Conservation (phyloP, 2,329 filamentous ascomycete species). For the Cryoendolithus antarcticus region DNA sequence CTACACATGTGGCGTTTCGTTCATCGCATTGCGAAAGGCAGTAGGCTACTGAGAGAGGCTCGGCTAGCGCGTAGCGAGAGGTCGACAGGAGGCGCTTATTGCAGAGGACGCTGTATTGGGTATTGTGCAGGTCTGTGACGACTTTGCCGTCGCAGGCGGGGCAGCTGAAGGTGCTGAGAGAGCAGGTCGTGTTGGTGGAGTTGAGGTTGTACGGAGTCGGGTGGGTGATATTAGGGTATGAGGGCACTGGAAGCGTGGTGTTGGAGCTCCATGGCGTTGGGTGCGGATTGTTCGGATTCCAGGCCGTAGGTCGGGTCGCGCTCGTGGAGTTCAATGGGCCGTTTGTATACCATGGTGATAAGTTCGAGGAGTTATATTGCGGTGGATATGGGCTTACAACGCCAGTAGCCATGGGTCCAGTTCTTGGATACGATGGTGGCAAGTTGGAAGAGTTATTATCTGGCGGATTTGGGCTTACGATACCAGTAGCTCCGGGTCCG, state of each 20-base stretch:
- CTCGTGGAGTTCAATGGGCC: neutral
- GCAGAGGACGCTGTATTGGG: slow-evolving; percentile 14
- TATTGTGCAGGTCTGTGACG: slow-evolving; percentile 13
- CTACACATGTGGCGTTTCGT: slow-evolving; percentile 2
- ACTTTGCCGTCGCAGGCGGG: slow-evolving; percentile 12
- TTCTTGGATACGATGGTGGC: too few species aligned
- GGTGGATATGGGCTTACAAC: neutral
- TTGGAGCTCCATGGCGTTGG: neutral
- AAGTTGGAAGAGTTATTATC: too few species aligned
- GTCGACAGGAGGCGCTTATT: slow-evolving; percentile 2
- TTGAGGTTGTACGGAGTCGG: neutral
- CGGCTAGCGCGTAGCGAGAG: slow-evolving; percentile 2
- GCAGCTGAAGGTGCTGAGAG: slow-evolving; percentile 9
- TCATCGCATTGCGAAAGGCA: slow-evolving; percentile 4
- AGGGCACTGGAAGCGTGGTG: neutral
- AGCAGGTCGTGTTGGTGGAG: slow-evolving; percentile 9
- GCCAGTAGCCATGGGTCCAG: neutral
- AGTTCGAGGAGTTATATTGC: neutral
- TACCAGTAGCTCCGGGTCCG: too few species aligned
- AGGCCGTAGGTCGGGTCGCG: neutral
- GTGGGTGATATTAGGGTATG: slow-evolving; percentile 1
- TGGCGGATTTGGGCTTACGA: too few species aligned
- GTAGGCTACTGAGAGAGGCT: slow-evolving; percentile 2
- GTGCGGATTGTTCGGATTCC: neutral
- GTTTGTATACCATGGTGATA: neutral